A percentile compares a stretch with the other conserved stretches of the same genome.
Conservation (phyloP, 306 rosid genomes). For the Prunus davidiana region DNA sequence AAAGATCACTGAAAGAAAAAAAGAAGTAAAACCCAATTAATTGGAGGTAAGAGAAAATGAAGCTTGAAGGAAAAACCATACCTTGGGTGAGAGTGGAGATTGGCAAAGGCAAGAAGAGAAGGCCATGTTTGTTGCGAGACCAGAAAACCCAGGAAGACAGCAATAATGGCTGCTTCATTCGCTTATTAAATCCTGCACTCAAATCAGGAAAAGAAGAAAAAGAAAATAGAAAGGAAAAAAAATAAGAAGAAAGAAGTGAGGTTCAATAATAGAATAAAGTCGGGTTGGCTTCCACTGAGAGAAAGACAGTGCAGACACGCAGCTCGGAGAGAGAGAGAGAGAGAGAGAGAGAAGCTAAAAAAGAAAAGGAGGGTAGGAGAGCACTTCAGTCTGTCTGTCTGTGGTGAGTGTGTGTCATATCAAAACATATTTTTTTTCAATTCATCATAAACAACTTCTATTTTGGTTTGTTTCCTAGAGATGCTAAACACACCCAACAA, state of each 20-base stretch:
- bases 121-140: constrained; percentile 48
- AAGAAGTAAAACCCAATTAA: not conserved
- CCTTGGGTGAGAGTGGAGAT: constrained; percentile 56
- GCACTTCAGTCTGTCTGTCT: too few species aligned
- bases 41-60: not conserved
- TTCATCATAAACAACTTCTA: too few species aligned
- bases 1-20: not conserved
- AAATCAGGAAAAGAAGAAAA: not conserved
- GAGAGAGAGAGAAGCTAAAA: not conserved
- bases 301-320: constrained; percentile 15
- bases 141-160: constrained; percentile 28
- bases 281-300: constrained; percentile 11
- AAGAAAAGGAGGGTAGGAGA: not conserved
- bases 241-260: not conserved
- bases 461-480: too few species aligned
- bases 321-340: not conserved
- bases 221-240: not conserved
- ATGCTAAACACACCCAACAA: too few species aligned
- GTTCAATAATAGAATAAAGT: not conserved
- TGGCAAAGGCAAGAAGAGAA: constrained; percentile 44
- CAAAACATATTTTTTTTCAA: too few species aligned
- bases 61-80: constrained; percentile 22
- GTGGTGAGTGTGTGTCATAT: too few species aligned
- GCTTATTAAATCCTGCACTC: constrained; percentile 13
- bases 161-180: constrained; percentile 44